A percentile compares a stretch with the other conserved stretches of the same genome.
These are phyloP conservation scores for Penicillium chermesinum DNA, from an alignment of 495 filamentous ascomycete species.

Conservation along the genomic window DNA sequence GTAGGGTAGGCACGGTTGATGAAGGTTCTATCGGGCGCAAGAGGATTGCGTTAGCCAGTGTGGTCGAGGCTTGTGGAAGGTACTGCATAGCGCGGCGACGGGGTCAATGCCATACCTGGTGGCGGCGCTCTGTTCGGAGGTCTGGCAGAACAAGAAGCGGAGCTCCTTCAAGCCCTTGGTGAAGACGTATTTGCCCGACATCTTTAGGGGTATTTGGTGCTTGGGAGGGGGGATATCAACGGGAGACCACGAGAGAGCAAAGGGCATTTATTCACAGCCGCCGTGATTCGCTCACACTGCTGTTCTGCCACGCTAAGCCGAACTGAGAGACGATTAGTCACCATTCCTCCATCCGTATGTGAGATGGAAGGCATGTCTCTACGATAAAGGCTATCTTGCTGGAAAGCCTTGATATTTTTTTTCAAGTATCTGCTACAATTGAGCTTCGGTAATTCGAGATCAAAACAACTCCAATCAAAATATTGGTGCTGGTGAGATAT, in stretches of 20 bases:
- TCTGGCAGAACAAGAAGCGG: slow-evolving; percentile 95
- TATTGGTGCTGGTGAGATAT: slow-evolving; percentile 6
- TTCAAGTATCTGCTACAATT: too few relatives aligned
- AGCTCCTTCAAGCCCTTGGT: slow-evolving; percentile 85
- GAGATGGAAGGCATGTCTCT: too few relatives aligned
- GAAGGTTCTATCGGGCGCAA: slow-evolving; percentile 60
- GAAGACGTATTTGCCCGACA: slow-evolving; percentile 93
- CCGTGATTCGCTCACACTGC: slow-evolving; percentile 24
- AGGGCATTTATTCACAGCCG: slow-evolving; percentile 22
- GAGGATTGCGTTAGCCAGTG: slow-evolving; percentile 11
- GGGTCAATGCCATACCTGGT: slow-evolving; percentile 58
- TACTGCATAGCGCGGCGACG: slow-evolving; percentile 1
- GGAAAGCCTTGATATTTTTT: too few relatives aligned
- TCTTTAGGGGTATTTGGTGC: slow-evolving; percentile 35
- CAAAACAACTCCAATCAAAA: not conserved
- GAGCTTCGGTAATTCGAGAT: not conserved
- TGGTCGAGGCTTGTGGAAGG: not conserved
- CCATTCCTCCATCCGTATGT: not conserved
- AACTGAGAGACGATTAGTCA: not conserved
- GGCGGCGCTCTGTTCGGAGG: slow-evolving; percentile 77
- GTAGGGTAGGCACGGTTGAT: slow-evolving; percentile 87
- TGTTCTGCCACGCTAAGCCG: slow-evolving; percentile 12
- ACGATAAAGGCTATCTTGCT: too few relatives aligned
- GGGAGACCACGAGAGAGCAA: slow-evolving; percentile 7
- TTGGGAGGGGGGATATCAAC: slow-evolving; percentile 12